Evolutionary conservation across 306 rosid species (phyloP), one percentile per base, ranked within the genome.

Genomic region (Begonia peltatifolia): DNA sequence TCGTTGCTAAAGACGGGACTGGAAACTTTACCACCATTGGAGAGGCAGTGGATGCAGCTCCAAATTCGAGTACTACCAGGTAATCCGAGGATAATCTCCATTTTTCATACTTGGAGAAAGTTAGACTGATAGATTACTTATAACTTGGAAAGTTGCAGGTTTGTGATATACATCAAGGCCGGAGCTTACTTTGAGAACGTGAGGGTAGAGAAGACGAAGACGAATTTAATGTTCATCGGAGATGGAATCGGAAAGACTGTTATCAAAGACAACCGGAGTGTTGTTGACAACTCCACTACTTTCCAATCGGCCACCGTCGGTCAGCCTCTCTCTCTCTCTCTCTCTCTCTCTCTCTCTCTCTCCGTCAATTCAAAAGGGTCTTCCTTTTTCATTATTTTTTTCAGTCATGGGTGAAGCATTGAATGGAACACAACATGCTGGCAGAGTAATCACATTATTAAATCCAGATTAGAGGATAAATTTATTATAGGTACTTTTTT

Each of bases 121-220:
- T 30, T 30, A 6, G 38, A 30, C 6, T 9, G 38, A 30, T 30
- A 30, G 38, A 30, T 1, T 30, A 5, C 38, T 30, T 4, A 30
- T 4, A 5, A 30, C 8, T 30, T 20, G 23, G 9, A 30, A 30
- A 30, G 38, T 30, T 30, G 38, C 43, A 89, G 97, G 77, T 84
- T 78, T 70, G 84, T 80, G 62, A 89, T 85, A 70, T 63, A 76
- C 60, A 82, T 89, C 74, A 82, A 85, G 69, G 72, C 74, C 0
- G 95, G 97, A 38, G 75, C 87, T 0, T 89, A 89, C 57, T 75
- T 89, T 3, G 97, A 89, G 77, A 89, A 89, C 30, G 94, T 89
- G 65, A 95, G 85, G 65, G 83, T 89, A 11, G 79, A 47, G 13
- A 82, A 58, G 74, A 76, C 66, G 74, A 82, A 78, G 65, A 68